phyloP scores from a whole-genome alignment of 2,329 filamentous ascomycete genomes.

The Fusarium scirpi region DNA sequence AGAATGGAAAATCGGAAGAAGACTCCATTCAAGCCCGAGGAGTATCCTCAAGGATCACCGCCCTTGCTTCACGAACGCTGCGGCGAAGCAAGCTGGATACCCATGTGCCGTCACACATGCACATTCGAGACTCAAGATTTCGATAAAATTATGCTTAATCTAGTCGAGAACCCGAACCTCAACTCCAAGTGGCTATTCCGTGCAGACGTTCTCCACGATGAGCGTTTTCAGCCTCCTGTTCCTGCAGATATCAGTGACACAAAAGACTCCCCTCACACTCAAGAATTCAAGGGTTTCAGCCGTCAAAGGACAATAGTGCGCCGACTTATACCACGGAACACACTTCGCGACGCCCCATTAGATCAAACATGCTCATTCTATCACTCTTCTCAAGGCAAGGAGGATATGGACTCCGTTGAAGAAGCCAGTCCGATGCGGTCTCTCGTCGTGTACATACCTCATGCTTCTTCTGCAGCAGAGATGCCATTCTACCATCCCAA shows the following conservation, averaged over 20 bases:
- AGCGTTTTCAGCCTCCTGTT: conserved; percentile 38
- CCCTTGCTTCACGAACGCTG: conserved; percentile 46
- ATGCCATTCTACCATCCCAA: conserved; percentile 91
- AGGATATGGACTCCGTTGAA: conserved; percentile 26
- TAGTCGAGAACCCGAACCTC: conserved; percentile 83
- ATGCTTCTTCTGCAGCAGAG: conserved; percentile 69
- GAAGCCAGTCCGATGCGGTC: conserved; percentile 48
- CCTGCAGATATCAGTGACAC: background rate
- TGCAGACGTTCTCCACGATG: conserved; percentile 74
- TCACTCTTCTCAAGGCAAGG: conserved; percentile 41
- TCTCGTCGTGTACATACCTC: conserved; percentile 80
- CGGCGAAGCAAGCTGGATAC: conserved; percentile 59
- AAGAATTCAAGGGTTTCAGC: conserved; percentile 43
- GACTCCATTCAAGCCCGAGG: conserved; percentile 49
- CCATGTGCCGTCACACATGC: conserved; percentile 68
- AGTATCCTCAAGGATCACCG: conserved; percentile 44
- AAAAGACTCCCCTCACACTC: background rate
- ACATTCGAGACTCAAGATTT: conserved; percentile 74
- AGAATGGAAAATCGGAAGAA: conserved; percentile 35
- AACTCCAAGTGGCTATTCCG: conserved; percentile 83
- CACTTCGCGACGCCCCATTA: conserved; percentile 77
- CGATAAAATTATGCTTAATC: conserved; percentile 75
- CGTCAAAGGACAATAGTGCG: conserved; percentile 77
- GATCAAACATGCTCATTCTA: conserved; percentile 88
- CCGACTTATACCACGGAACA: conserved; percentile 84